Conservation (phyloP, 106 monocot genomes). For the Acorus calamus region DNA sequence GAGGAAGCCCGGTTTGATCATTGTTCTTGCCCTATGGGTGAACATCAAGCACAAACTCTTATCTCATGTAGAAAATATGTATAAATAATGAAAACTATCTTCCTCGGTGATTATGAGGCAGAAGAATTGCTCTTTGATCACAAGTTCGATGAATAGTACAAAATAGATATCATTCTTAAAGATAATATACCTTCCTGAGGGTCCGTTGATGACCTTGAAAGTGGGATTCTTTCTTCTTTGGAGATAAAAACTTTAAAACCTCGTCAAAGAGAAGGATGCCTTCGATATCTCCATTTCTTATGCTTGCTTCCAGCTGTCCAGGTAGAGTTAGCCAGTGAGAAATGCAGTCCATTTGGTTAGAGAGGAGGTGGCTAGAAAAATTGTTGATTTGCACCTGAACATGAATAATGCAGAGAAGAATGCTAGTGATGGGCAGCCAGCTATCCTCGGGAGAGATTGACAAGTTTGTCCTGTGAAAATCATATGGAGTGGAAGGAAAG, state of each 20-base stretch:
- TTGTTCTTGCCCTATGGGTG: conserved; percentile 8
- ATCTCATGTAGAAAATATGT: too few species aligned
- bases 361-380: too few species aligned
- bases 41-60: too few species aligned
- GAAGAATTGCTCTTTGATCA: too few species aligned
- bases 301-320: conserved; percentile 44
- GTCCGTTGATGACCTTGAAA: neutral
- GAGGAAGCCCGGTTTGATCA: conserved; percentile 15
- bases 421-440: conserved; percentile 83
- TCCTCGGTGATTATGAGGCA: too few species aligned
- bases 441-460: conserved; percentile 83
- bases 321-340: neutral
- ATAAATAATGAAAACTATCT: too few species aligned
- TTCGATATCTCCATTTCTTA: conserved; percentile 46
- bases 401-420: conserved; percentile 63
- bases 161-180: too few species aligned
- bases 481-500: neutral
- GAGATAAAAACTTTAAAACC: conserved; percentile 7
- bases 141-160: too few species aligned
- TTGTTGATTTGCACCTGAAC: conserved; percentile 40
- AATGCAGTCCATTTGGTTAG: too few species aligned
- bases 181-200: conserved; percentile 3
- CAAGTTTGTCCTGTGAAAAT: conserved; percentile 67
- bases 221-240: conserved; percentile 11
- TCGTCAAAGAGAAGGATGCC: conserved; percentile 16